Evolutionary conservation across 2,329 filamentous ascomycete genomes (phyloP).

Genomic region (Fusarium lyarnte): DNA sequence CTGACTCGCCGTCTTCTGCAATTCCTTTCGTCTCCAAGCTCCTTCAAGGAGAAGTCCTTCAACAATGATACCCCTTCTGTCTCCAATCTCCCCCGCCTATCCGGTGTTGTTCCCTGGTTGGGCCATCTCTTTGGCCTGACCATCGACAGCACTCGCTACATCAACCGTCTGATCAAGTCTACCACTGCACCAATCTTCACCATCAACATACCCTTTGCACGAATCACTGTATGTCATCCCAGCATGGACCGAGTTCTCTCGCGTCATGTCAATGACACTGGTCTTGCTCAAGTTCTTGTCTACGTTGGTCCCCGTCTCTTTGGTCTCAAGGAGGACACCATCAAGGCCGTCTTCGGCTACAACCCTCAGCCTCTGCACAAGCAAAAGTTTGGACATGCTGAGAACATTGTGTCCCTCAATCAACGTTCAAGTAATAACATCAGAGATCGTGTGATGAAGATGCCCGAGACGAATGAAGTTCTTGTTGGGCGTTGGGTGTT

Average conservation of each 20-base stretch:
- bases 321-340: constrained; percentile 33
- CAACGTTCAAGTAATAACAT: constrained; percentile 37
- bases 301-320: constrained; percentile 45
- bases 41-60: constrained; percentile 9
- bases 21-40: not conserved
- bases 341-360: constrained; percentile 38
- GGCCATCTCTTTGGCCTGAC: constrained; percentile 41
- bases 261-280: constrained; percentile 44
- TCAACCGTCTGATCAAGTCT: constrained; percentile 40
- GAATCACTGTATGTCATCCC: constrained; percentile 43
- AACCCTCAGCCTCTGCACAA: constrained; percentile 44
- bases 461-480: constrained; percentile 33
- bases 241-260: constrained; percentile 43
- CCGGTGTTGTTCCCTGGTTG: constrained; percentile 37
- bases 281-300: constrained; percentile 45
- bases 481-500: constrained; percentile 44
- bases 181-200: constrained; percentile 41
- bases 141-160: constrained; percentile 40
- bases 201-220: constrained; percentile 44
- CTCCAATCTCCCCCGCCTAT: constrained; percentile 35
- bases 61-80: constrained; percentile 17
- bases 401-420: constrained; percentile 37
- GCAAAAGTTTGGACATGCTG: constrained; percentile 40
- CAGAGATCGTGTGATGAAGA: constrained; percentile 29
- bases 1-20: constrained; percentile 1